Evolutionary conservation across 345 rosid genomes (phyloP).

Genomic region (Alliaria petiolata): DNA sequence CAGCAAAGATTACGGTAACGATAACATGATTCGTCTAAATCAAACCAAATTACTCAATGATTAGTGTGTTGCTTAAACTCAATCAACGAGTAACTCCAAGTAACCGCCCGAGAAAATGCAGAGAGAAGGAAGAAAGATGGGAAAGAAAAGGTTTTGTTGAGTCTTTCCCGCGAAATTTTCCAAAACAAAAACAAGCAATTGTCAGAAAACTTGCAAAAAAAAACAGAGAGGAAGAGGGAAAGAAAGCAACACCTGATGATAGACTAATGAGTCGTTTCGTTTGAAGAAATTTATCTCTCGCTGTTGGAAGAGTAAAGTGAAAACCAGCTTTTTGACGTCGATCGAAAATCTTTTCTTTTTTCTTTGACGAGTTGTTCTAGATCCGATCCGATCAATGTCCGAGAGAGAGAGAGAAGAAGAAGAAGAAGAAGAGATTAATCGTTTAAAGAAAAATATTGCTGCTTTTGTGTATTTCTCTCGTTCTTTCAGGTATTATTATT

Average conservation of each 20-base stretch:
- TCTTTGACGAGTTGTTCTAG: constrained; percentile 28
- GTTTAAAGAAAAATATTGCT: constrained; percentile 12
- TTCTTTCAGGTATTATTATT: constrained; percentile 12
- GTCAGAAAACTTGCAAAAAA: neutral
- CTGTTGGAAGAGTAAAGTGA: constrained; percentile 15
- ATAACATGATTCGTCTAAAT: constrained; percentile 18
- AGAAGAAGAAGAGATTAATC: constrained; percentile 21
- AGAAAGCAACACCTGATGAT: constrained; percentile 43
- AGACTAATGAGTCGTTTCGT: constrained; percentile 31
- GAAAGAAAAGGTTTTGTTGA: constrained; percentile 11
- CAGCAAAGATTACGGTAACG: constrained; percentile 33
- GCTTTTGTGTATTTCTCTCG: constrained; percentile 10
- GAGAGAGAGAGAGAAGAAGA: constrained; percentile 10
- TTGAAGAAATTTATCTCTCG: constrained; percentile 9
- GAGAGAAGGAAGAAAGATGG: constrained; percentile 3
- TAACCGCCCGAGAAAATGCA: constrained; percentile 29
- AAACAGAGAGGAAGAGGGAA: constrained; percentile 3
- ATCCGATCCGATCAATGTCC: constrained; percentile 53
- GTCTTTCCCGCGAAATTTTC: constrained; percentile 15
- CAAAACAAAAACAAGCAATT: neutral
- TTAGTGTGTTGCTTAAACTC: constrained; percentile 15
- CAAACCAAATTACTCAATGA: constrained; percentile 1
- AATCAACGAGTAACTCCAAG: constrained; percentile 21
- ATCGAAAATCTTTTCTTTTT: neutral
- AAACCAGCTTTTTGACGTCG: constrained; percentile 32